These are phyloP conservation scores for Curvularia verruculosa DNA, from an alignment of 2,329 filamentous ascomycete species.

Conservation along the genomic window DNA sequence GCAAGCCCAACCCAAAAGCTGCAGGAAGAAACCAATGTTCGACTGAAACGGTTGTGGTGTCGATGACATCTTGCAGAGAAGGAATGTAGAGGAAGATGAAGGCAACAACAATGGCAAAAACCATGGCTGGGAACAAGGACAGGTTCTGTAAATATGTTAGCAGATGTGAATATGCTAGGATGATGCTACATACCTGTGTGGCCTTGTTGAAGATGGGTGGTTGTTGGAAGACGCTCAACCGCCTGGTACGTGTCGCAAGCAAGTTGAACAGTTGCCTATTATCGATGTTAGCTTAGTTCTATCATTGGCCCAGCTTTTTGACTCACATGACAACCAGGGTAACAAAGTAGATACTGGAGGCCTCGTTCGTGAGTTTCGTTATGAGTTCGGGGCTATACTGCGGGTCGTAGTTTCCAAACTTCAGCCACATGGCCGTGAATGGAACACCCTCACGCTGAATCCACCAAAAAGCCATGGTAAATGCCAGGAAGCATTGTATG, in stretches of 20 bases:
- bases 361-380: constrained; percentile 63
- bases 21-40: constrained; percentile 80
- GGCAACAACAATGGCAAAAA: constrained; percentile 71
- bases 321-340: constrained; percentile 77
- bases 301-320: background rate
- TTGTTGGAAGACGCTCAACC: constrained; percentile 72
- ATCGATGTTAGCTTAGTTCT: constrained; percentile 12
- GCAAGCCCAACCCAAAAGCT: constrained; percentile 69
- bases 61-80: constrained; percentile 65
- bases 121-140: constrained; percentile 72
- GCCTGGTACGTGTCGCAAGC: constrained; percentile 67
- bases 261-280: constrained; percentile 75
- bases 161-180: background rate
- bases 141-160: constrained; percentile 59
- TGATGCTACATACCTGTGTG: constrained; percentile 51
- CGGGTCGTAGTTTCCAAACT: constrained; percentile 36
- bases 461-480: constrained; percentile 56
- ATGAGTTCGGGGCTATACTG: constrained; percentile 36
- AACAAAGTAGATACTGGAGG: constrained; percentile 78
- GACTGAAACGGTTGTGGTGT: constrained; percentile 67
- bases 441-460: constrained; percentile 58
- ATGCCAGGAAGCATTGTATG: constrained; percentile 49
- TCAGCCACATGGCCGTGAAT: constrained; percentile 71
- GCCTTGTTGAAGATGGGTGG: constrained; percentile 67
- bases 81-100: constrained; percentile 72